phyloP scores from a whole-genome alignment of 2,329 filamentous ascomycete genomes.

The Davidsoniella neocaledoniae region DNA sequence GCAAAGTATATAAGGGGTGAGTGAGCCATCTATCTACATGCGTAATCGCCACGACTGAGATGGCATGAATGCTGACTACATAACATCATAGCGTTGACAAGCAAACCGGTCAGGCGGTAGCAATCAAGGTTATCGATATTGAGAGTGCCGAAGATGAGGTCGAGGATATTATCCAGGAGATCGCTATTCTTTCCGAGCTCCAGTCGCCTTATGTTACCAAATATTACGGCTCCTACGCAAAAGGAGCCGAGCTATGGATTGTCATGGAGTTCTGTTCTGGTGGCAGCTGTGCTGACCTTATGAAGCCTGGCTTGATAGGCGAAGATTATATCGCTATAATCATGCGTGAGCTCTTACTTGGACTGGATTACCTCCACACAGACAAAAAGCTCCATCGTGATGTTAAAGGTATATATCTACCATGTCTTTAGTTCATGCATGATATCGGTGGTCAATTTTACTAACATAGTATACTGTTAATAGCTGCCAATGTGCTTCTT shows the following conservation, averaged over 20 bases:
- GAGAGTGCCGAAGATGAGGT: constrained; percentile 98
- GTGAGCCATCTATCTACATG: constrained; percentile 13
- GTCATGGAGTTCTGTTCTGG: constrained; percentile 99
- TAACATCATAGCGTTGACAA: constrained; percentile 60
- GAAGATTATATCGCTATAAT: constrained; percentile 98
- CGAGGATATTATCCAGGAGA: constrained; percentile 98
- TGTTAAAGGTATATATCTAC: constrained; percentile 56
- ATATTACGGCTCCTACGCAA: constrained; percentile 93
- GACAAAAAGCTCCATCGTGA: constrained; percentile 95
- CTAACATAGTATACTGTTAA: not conserved
- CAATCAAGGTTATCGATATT: constrained; percentile 97
- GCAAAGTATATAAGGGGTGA: constrained; percentile 96
- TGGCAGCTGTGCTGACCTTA: constrained; percentile 85
- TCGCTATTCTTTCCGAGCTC: constrained; percentile 88
- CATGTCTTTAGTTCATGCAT: not conserved
- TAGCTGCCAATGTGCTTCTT: constrained; percentile 84
- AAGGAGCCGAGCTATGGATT: constrained; percentile 94
- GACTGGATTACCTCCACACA: constrained; percentile 79
- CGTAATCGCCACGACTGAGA: too few relatives aligned
- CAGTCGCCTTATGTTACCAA: constrained; percentile 94
- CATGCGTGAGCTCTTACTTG: constrained; percentile 71
- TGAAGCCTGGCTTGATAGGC: constrained; percentile 80
- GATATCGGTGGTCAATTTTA: constrained; percentile 4
- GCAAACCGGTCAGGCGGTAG: constrained; percentile 78
- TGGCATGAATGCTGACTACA: not conserved